phyloP scores from a whole-genome alignment of 208 protist genomes.

The Sergeia podlipaevii region DNA sequence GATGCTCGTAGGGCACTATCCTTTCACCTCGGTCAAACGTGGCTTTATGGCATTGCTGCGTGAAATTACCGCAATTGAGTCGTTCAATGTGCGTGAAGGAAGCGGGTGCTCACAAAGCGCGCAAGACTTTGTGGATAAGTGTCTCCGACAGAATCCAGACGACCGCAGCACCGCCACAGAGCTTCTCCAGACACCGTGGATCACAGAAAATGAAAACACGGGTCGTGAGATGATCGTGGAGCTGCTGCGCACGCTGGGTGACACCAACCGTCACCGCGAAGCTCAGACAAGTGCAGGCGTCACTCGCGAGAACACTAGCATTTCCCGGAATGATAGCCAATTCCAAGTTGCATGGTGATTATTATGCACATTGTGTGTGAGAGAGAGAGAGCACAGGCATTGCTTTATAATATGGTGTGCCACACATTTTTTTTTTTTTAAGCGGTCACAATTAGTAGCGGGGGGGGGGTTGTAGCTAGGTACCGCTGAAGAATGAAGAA shows the following conservation, averaged over 20 bases:
- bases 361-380: too few species aligned
- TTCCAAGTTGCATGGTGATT: too few species aligned
- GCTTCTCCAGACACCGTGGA: constrained; percentile 67
- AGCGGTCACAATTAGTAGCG: too few species aligned
- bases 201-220: constrained; percentile 48
- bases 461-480: too few species aligned
- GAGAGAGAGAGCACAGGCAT: too few species aligned
- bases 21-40: constrained; percentile 45
- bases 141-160: constrained; percentile 58
- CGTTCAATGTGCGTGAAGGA: constrained; percentile 25
- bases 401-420: too few species aligned
- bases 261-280: constrained; percentile 36
- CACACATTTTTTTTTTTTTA: too few species aligned
- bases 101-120: constrained; percentile 57
- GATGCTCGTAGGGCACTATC: constrained; percentile 68
- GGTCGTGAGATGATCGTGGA: constrained; percentile 48
- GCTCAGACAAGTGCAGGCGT: neutral
- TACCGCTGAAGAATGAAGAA: too few species aligned
- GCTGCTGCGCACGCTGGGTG: constrained; percentile 41
- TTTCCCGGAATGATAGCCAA: too few species aligned
- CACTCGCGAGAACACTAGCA: too few species aligned
- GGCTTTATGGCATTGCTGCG: constrained; percentile 81
- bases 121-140: constrained; percentile 68
- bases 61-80: constrained; percentile 66
- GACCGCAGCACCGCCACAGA: constrained; percentile 57